phyloP scores from a whole-genome alignment of 345 rosid genomes.

The Citrus sp. region DNA sequence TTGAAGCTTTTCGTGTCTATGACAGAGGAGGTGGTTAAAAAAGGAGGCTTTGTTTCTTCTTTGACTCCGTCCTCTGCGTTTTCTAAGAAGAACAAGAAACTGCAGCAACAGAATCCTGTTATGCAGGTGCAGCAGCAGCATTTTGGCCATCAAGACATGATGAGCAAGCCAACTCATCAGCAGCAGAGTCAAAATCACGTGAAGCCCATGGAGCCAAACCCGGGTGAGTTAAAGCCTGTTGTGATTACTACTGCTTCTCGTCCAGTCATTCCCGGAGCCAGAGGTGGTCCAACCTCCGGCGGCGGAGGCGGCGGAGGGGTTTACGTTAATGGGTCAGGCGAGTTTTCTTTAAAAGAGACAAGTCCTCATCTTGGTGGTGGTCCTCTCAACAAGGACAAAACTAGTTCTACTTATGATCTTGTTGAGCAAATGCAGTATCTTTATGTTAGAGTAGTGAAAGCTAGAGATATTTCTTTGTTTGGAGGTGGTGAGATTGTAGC shows the following conservation, averaged over 20 bases:
- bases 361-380: constrained; percentile 70
- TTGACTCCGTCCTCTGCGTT: constrained; percentile 19
- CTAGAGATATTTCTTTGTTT: constrained; percentile 35
- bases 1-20: constrained; percentile 48
- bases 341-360: constrained; percentile 68
- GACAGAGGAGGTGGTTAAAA: constrained; percentile 26
- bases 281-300: constrained; percentile 2
- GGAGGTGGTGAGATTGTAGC: constrained; percentile 51
- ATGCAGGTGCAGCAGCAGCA: constrained; percentile 32
- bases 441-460: constrained; percentile 62
- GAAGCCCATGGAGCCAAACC: constrained; percentile 42
- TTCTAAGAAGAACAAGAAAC: constrained; percentile 50
- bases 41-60: constrained; percentile 18
- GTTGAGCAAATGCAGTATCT: constrained; percentile 82
- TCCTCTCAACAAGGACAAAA: constrained; percentile 51
- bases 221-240: constrained; percentile 51
- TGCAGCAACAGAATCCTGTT: constrained; percentile 37
- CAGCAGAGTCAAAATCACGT: constrained; percentile 38
- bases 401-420: constrained; percentile 66
- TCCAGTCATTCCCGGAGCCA: constrained; percentile 24
- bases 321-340: constrained; percentile 36
- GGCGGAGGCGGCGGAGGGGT: constrained; percentile 20
- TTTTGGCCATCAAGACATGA: constrained; percentile 26
- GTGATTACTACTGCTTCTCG: constrained; percentile 42
- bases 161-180: constrained; percentile 29